Percentiles rank a stretch among this genome's conserved stretches.
These are phyloP conservation scores for Oryza glaberrima DNA, from an alignment of 176 grass and related monocot species.

Conservation along the genomic window DNA sequence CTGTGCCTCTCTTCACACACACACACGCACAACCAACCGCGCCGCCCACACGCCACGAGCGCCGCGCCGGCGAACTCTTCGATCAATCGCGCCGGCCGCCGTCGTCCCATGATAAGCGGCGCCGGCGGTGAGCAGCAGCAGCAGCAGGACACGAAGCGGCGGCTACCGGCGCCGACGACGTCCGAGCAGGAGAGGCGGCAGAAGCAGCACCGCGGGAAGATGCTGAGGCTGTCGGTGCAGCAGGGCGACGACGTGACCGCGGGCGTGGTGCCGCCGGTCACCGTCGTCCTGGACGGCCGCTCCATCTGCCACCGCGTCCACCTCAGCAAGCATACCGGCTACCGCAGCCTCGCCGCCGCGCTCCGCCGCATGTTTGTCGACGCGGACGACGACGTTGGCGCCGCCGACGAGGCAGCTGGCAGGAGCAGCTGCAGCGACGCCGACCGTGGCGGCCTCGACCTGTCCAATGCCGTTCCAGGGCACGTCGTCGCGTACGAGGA, in stretches of 20 bases:
- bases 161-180: slow-evolving; percentile 21
- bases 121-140: slow-evolving; percentile 4
- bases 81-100: not conserved
- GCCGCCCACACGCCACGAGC: not conserved
- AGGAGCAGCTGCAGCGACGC: not conserved
- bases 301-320: slow-evolving; percentile 85
- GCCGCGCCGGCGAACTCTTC: not conserved
- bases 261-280: slow-evolving; percentile 71
- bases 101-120: slow-evolving; percentile 29
- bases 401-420: not conserved
- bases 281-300: slow-evolving; percentile 81
- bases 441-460: slow-evolving; percentile 22
- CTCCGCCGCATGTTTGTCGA: slow-evolving; percentile 74
- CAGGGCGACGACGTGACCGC: slow-evolving; percentile 45
- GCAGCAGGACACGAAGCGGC: slow-evolving; percentile 31
- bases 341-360: slow-evolving; percentile 69
- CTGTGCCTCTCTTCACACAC: too few relatives aligned
- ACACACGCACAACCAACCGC: not conserved
- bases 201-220: slow-evolving; percentile 34
- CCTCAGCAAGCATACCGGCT: slow-evolving; percentile 65
- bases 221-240: slow-evolving; percentile 54
- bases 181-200: slow-evolving; percentile 1
- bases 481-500: slow-evolving; percentile 92
- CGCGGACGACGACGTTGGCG: not conserved
- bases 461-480: slow-evolving; percentile 86